Base-by-base conservation (phyloP, 345 rosid genomes). In the Raphanus raphanistrum region DNA sequence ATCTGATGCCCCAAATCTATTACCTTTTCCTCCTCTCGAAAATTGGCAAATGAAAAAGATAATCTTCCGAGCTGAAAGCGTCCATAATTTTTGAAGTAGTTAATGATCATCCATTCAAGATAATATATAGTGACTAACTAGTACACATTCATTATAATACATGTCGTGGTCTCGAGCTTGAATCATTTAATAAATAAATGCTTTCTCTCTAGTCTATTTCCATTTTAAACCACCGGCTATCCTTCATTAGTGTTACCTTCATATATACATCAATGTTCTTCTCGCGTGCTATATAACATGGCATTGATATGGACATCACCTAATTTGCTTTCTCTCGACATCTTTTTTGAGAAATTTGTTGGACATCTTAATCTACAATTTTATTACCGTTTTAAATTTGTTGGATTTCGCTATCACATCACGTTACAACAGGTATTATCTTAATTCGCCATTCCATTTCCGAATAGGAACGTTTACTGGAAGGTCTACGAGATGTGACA, bases 1-100 rank as follows among this genome's bases (percentile, higher is more conserved):
- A 74, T 79, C 82, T 68, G 75, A 79, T 74, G 61, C 82, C 54
- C 78, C 21, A 73, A 79, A 59, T 73, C 74, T 38, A 12, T 60
- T 27, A 32, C 64, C 32, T 50, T 79, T 79, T 17, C 7, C 35
- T 50, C 36, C 27, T 48, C 66, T 28, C 43, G 25, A 28, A 67
- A 54, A 71, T 32, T 72, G 43, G 59, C 66, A 64, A 71, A 52
- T 16, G 57, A 68, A 68, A 11, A 48, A 50, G 57, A 73, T 45
- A 66, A n/a, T 27, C 61, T 38, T 29, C 13, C 55, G 26, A 45
- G 27, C 55, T 69, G 58, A 29, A 71, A 33, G 35, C 66, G 10
- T 55, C 62, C 33, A 54, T 13, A 8, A 10, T 0, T 59, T 68
- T 29, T 2, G 55, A n/a, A 4, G 5, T 48, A 33, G 32, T 41